Evolutionary conservation across 2,329 filamentous ascomycete species (phyloP).

Genomic region (Balansia obtecta): DNA sequence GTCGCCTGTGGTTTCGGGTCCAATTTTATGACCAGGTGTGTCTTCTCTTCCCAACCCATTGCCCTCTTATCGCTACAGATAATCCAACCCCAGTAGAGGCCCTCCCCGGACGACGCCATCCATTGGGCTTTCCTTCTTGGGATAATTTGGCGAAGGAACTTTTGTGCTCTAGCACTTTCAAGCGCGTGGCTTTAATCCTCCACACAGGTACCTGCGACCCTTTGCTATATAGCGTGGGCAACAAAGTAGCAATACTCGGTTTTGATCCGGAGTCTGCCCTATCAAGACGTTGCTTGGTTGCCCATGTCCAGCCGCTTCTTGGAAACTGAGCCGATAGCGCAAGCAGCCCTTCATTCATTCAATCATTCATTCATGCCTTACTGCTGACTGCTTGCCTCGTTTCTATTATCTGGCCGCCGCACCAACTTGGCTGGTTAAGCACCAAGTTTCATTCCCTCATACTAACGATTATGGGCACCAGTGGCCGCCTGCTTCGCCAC

Average conservation of each 20-base stretch:
- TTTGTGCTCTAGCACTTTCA: slow-evolving; percentile 24
- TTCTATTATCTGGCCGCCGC: slow-evolving; percentile 7
- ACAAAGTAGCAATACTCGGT: slow-evolving; percentile 4
- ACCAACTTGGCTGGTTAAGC: slow-evolving; percentile 1
- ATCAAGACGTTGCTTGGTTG: slow-evolving; percentile 10
- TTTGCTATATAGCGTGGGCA: slow-evolving; percentile 1
- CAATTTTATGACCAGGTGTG: not conserved
- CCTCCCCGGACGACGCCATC: slow-evolving; percentile 12
- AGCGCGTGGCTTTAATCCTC: slow-evolving; percentile 21
- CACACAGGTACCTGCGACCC: slow-evolving; percentile 9
- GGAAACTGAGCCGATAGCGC: slow-evolving; percentile 11
- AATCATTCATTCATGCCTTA: not conserved
- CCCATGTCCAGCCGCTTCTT: slow-evolving; percentile 12
- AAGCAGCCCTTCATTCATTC: not conserved
- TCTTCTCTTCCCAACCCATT: not conserved
- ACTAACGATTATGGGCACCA: slow-evolving; percentile 24
- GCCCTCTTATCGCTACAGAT: slow-evolving; percentile 8
- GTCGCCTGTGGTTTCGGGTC: slow-evolving; percentile 48
- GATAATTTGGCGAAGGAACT: slow-evolving; percentile 27
- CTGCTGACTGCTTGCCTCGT: slow-evolving; percentile 9
- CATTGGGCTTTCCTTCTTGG: slow-evolving; percentile 23
- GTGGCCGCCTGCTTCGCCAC: slow-evolving; percentile 19
- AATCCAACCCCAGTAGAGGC: slow-evolving; percentile 10
- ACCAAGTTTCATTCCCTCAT: slow-evolving; percentile 15
- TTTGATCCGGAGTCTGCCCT: slow-evolving; percentile 9